These are phyloP conservation scores for Cerioporus squamosus DNA, from an alignment of 1,284 basidiomycete species.

Conservation along the genomic window DNA sequence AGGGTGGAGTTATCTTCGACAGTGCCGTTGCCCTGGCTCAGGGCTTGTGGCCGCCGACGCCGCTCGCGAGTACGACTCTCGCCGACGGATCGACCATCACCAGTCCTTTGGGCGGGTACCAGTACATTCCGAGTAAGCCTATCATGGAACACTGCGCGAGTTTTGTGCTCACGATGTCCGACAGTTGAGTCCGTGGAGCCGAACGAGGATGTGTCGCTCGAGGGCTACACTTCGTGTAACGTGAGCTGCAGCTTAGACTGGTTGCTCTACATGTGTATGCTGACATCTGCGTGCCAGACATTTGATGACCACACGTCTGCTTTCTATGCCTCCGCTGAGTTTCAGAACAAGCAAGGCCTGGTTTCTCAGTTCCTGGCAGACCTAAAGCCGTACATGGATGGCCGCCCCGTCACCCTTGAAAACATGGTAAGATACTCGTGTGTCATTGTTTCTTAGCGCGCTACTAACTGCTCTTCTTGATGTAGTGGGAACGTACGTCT, in stretches of 20 bases:
- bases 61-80: slow-evolving; percentile 39
- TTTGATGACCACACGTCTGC: slow-evolving; percentile 32
- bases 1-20: slow-evolving; percentile 56
- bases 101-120: slow-evolving; percentile 55
- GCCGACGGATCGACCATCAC: slow-evolving; percentile 53
- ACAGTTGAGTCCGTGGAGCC: slow-evolving; percentile 51
- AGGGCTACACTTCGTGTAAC: slow-evolving; percentile 52
- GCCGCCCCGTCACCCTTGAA: slow-evolving; percentile 42
- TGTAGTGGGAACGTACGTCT: slow-evolving; percentile 42
- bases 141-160: background rate
- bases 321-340: slow-evolving; percentile 41
- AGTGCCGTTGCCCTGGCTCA: slow-evolving; percentile 51
- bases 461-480: background rate
- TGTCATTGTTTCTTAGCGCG: too few relatives aligned
- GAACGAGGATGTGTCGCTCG: slow-evolving; percentile 43
- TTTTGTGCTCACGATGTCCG: background rate
- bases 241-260: slow-evolving; percentile 28
- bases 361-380: slow-evolving; percentile 44
- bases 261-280: background rate
- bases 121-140: slow-evolving; percentile 64
- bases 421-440: slow-evolving; percentile 43
- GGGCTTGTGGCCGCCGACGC: slow-evolving; percentile 49
- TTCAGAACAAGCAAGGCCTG: slow-evolving; percentile 39
- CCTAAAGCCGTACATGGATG: slow-evolving; percentile 45
- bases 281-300: slow-evolving; percentile 25